Percentiles rank a stretch among this genome's conserved stretches.
These are phyloP conservation scores for Kodamaea ohmeri DNA, from an alignment of 1,139 yeast genomes.

Conservation along the genomic window DNA sequence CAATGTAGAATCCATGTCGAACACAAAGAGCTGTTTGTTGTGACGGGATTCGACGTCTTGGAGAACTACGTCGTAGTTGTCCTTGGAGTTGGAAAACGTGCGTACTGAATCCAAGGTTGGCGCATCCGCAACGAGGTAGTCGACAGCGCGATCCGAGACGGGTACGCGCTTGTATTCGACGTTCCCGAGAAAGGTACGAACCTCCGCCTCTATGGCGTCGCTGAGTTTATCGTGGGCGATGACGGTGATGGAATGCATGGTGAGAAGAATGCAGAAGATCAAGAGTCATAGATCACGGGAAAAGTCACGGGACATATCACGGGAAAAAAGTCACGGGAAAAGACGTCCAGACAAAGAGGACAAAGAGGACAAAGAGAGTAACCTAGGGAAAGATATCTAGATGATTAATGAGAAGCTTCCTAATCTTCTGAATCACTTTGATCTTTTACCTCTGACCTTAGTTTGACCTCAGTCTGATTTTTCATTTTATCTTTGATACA, in stretches of 20 bases:
- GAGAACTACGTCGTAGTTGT: slow-evolving; percentile 32
- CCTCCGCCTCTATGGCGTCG: slow-evolving; percentile 5
- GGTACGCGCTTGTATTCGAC: not conserved
- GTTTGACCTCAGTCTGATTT: too few species aligned
- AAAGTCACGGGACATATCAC: too few species aligned
- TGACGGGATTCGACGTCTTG: slow-evolving; percentile 35
- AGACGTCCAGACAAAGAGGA: too few species aligned
- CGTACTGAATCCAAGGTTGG: slow-evolving; percentile 6
- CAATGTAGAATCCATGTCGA: slow-evolving; percentile 97
- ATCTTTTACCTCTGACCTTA: too few species aligned
- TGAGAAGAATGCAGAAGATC: too few species aligned
- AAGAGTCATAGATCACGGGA: too few species aligned
- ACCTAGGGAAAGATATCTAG: too few species aligned
- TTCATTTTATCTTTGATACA: too few species aligned
- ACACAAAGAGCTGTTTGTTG: slow-evolving; percentile 68
- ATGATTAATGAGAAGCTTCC: too few species aligned
- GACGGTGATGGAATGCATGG: slow-evolving; percentile 11
- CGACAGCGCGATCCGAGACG: slow-evolving; percentile 13
- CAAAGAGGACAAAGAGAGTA: too few species aligned
- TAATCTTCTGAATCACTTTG: too few species aligned
- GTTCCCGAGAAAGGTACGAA: slow-evolving; percentile 3
- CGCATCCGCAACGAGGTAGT: slow-evolving; percentile 10
- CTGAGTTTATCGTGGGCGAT: slow-evolving; percentile 9
- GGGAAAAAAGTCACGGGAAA: too few species aligned
- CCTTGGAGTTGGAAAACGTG: slow-evolving; percentile 10